These are phyloP conservation scores for Pseudogymnoascus sp. DNA, from an alignment of 2,329 filamentous ascomycete genomes.

Conservation along the genomic window DNA sequence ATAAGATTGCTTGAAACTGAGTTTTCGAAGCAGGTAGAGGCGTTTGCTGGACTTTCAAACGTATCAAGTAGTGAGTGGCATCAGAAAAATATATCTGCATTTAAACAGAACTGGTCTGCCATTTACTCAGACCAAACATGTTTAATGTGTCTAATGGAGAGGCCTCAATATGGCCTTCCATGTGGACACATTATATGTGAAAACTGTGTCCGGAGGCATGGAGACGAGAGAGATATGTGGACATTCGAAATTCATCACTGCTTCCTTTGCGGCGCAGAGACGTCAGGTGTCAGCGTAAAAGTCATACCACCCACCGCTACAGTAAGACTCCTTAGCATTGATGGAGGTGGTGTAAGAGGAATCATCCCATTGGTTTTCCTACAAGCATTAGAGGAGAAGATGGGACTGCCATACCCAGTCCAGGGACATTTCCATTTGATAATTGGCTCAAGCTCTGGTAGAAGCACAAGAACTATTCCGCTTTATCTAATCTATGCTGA, in stretches of 20 bases:
- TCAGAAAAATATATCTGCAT: constrained; percentile 11
- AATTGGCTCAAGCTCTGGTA: constrained; percentile 21
- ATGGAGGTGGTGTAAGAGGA: constrained; percentile 27
- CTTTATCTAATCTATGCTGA: not conserved
- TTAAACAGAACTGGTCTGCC: constrained; percentile 11
- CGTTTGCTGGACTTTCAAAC: constrained; percentile 11
- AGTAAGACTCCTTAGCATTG: constrained; percentile 29
- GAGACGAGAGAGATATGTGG: constrained; percentile 18
- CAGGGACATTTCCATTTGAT: constrained; percentile 21
- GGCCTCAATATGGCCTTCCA: constrained; percentile 17
- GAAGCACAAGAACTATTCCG: not conserved
- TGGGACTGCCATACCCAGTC: constrained; percentile 16
- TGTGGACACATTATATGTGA: constrained; percentile 32
- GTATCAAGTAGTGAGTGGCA: constrained; percentile 11
- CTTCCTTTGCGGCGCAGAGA: constrained; percentile 23
- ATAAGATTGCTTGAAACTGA: constrained; percentile 14
- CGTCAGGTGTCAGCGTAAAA: constrained; percentile 15
- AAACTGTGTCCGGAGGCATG: constrained; percentile 26
- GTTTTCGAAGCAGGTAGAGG: constrained; percentile 13
- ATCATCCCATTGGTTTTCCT: constrained; percentile 21
- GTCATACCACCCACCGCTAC: constrained; percentile 30
- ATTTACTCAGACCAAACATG: constrained; percentile 13
- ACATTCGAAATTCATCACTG: constrained; percentile 23
- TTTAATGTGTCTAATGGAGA: constrained; percentile 15
- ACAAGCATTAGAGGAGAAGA: constrained; percentile 16